Base-by-base conservation (phyloP, 179 eudicot species). In the Dionaea muscipula region DNA sequence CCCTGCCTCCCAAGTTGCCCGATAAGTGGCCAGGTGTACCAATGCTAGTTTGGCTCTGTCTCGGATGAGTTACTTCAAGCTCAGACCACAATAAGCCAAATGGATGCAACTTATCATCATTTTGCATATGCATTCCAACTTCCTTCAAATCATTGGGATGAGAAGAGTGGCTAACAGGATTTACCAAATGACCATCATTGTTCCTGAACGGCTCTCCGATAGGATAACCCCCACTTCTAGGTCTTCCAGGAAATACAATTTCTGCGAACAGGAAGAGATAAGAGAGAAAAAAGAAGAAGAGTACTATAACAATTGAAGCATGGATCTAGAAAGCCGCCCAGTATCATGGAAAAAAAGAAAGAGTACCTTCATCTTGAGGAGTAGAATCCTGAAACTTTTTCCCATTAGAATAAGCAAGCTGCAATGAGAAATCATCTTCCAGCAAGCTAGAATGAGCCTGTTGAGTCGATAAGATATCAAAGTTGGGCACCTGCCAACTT, bases 61-160 rank as follows among this genome's bases (percentile, higher is more conserved):
- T 74, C 43, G 66, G 53, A 36, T 75, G 62, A 56, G 64, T 69
- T 53, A 80, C 77, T 68, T 87, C 88, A 60, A 91, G 94, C 71
- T 91, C 98, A 68, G 98, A 84, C 94, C 82, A 87, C 58, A 70
- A 67, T 70, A 84, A 67, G 65, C 98, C 94, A 72, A 87, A 82
- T 19, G 98, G 98, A 57, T 91, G 91, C 77, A 91, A 62, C 68
- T 77, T 84, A 63, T 75, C 80, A 59, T 75, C 70, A 51, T 60
- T 74, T 60, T 64, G 80, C 59, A 55, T 62, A 9, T 69, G 59
- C 40, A 68, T 27, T 36, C 66, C 72, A 26, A 67, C 41, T 40
- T 72, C 88, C 3, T 63, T 59, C 31, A 61, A 16, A 17, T 77
- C 85, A 55, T 11, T 68, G 24, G 77, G 60, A 67, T 57, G 66